phyloP scores from a whole-genome alignment of 2,329 filamentous ascomycete species.

The Aspergillus glaucus region DNA sequence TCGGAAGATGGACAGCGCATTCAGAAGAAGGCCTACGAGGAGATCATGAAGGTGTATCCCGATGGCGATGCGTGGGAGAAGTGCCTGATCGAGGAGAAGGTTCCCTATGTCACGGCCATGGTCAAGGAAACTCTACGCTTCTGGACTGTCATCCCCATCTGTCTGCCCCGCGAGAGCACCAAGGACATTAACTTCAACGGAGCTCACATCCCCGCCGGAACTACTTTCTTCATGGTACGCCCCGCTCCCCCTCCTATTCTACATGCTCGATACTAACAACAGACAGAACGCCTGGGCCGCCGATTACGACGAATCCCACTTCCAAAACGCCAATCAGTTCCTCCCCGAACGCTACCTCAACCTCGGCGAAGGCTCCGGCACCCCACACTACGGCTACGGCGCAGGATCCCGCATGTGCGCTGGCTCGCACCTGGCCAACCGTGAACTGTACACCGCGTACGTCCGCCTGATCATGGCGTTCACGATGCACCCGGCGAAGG shows the following conservation, averaged over 20 bases:
- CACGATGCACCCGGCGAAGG: constrained; percentile 45
- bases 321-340: constrained; percentile 57
- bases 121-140: constrained; percentile 73
- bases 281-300: constrained; percentile 64
- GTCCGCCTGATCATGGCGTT: constrained; percentile 56
- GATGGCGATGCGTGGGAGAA: constrained; percentile 69
- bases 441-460: constrained; percentile 57
- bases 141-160: constrained; percentile 75
- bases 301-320: constrained; percentile 64
- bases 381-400: constrained; percentile 58
- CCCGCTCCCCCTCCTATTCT: not conserved
- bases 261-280: not conserved
- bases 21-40: constrained; percentile 62
- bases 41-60: constrained; percentile 66
- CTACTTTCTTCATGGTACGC: constrained; percentile 68
- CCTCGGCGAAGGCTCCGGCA: constrained; percentile 45
- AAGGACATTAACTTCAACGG: constrained; percentile 66
- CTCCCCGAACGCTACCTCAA: constrained; percentile 65
- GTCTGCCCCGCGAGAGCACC: constrained; percentile 64
- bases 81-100: constrained; percentile 66
- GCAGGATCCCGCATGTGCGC: constrained; percentile 60
- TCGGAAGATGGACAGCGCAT: constrained; percentile 61
- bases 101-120: constrained; percentile 69
- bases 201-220: constrained; percentile 63
- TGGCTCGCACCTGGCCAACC: constrained; percentile 57